A percentile compares a stretch with the other conserved stretches of the same genome.
These are phyloP conservation scores for Aureobasidium sp. DNA, from an alignment of 2,329 filamentous ascomycete genomes.

Conservation along the genomic window DNA sequence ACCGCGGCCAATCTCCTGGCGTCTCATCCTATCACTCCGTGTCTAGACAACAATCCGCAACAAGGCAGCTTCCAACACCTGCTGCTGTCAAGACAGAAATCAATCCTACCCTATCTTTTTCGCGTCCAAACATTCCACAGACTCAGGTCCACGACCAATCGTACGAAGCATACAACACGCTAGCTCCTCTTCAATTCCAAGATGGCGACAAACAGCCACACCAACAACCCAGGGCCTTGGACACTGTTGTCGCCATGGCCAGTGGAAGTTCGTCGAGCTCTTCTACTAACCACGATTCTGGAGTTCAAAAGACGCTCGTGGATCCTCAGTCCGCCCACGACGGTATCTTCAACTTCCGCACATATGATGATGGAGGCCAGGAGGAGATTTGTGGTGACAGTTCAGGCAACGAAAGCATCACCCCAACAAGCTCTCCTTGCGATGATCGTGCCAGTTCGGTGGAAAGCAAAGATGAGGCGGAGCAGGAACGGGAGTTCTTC, in stretches of 20 bases:
- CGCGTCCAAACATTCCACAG: background rate
- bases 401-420: background rate
- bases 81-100: background rate
- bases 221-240: background rate
- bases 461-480: background rate
- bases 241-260: background rate
- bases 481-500: background rate
- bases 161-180: background rate
- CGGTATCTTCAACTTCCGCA: background rate
- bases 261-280: background rate
- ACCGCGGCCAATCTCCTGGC: background rate
- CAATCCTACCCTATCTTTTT: background rate
- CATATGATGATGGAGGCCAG: background rate
- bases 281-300: background rate
- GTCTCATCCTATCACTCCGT: background rate
- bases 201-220: background rate
- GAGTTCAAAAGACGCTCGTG: background rate
- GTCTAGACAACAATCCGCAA: background rate
- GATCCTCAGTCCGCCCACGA: background rate
- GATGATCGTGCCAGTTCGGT: background rate
- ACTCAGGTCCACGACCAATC: background rate
- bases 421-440: background rate
- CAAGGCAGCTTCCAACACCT: background rate
- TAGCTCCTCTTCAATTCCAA: background rate
- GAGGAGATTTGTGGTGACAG: background rate